Base-by-base conservation (phyloP, 331 rosid genomes). In the Stylosanthes scabra region DNA sequence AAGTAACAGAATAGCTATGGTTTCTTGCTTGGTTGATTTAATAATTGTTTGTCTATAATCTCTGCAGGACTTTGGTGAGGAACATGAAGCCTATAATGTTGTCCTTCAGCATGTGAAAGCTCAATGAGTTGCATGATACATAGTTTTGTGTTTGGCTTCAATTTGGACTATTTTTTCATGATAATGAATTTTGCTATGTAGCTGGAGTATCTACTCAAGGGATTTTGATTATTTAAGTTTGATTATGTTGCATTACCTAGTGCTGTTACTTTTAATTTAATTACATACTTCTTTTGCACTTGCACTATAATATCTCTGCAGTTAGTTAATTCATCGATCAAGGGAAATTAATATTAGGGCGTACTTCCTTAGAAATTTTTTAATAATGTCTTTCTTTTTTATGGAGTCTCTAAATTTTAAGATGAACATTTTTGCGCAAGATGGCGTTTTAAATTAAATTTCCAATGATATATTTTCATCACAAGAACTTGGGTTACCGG, bases 101-200 rank as follows among this genome's bases (percentile, higher is more conserved):
- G 90, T 88, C 68, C 79, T 89, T 77, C 91, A 91, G 86, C 86
- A 91, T 54, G 87, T 88, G 14, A 91, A 91, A 75, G 79, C 95
- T 42, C 83, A 86, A 54, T 91, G 77, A 83, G 71, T 52, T 68
- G 31, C 72, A 16, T 13, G 74, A 62, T 10, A 4, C 47, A 4
- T 46, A 9, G 16, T 63, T 63, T 25, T 63, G 63, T 34, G 15
- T 31, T 70, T 61, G 34, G 40, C 52, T 42, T 74, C 31, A 42
- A 49, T 66, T 65, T 59, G 42, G 27, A 52, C 59, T 60, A 20
- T 20, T 71, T 6, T 69, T 78, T 47, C 28, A 25, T 78, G 55
- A 8, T 58, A 69, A 70, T 44, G 72, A 75, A 64, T 74, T 83
- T 78, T 78, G 64, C 83, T 29, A 4, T 40, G 68, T 63, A 58